Evolutionary conservation across 805 yeast species (phyloP), one percentile per base, ranked within the genome.

Genomic region (Nakazawaea populi): DNA sequence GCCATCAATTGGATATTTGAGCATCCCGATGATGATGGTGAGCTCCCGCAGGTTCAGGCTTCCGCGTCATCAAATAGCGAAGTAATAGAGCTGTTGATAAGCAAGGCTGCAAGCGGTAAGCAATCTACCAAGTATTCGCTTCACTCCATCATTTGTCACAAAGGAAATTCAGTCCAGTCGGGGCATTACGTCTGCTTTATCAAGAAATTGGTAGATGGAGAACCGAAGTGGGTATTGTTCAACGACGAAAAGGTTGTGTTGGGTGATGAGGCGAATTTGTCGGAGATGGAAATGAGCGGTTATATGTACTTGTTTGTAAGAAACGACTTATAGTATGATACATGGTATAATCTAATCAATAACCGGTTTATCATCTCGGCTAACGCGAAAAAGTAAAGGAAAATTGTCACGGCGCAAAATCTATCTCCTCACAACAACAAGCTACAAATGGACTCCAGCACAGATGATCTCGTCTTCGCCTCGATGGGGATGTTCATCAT

Each of bases 1-100:
- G 87, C 98, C 4, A 86, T 90, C 4, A 97, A 90, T 53, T 94
- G 98, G 98, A 75, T 94, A 6, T 94, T 94, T 62, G 69, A 70
- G 28, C 78, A 92, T 61, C 89, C 95, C 9, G 87, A 87, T 54
- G 96, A 87, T 65, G 79, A 82, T 58, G 95, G 91, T 4, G 56
- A 54, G 2, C 24, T 31, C 7, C 46, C 47, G 8, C 4, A 27
- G n/a, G 29, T 10, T 5, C 40, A 11, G 7, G 7, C n/a, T 11
- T 37, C 42, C 4, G 30, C 12, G 7, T 48, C 41, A 11, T 11
- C 48, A 2, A 42, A 46, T 1, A 38, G 24, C 3, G 56, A 58
- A 10, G 44, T 52, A 1, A 39, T 48, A 14, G 50, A 30, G 5
- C 24, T 32, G 11, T 31, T 42, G 39, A 31, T 11, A 3, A 39